A percentile compares a stretch with the other conserved stretches of the same genome.
Conservation (phyloP, 2,329 filamentous ascomycete genomes). For the Daldinia eschscholtzii region DNA sequence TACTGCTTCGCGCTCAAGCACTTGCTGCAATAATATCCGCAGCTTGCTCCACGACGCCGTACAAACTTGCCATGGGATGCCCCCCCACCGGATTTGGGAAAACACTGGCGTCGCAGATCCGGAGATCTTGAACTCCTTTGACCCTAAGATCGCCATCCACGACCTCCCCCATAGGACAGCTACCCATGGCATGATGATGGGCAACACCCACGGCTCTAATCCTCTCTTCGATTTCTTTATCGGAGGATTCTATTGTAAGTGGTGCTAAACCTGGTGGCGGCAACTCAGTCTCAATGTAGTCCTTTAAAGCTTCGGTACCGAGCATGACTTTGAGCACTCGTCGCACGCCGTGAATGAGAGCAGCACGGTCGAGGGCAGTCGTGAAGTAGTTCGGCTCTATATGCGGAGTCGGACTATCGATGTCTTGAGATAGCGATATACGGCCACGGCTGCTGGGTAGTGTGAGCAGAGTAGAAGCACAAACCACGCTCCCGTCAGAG, state of each 20-base stretch:
- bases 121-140: slow-evolving; percentile 55
- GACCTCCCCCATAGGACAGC: slow-evolving; percentile 55
- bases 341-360: slow-evolving; percentile 45
- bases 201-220: slow-evolving; percentile 38
- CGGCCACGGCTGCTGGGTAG: slow-evolving; percentile 18
- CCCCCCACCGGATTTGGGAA: slow-evolving; percentile 57
- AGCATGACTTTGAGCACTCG: slow-evolving; percentile 45
- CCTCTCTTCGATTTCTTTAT: slow-evolving; percentile 50
- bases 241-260: slow-evolving; percentile 43
- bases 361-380: slow-evolving; percentile 49
- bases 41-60: slow-evolving; percentile 70
- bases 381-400: slow-evolving; percentile 50
- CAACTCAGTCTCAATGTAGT: slow-evolving; percentile 49
- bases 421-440: slow-evolving; percentile 9
- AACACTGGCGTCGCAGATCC: slow-evolving; percentile 57
- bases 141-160: slow-evolving; percentile 55
- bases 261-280: slow-evolving; percentile 31
- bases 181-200: slow-evolving; percentile 50
- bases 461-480: slow-evolving; percentile 18
- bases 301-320: slow-evolving; percentile 30
- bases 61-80: slow-evolving; percentile 64
- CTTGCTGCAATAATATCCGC: slow-evolving; percentile 62
- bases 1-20: background rate
- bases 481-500: slow-evolving; percentile 16
- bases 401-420: background rate